phyloP scores from a whole-genome alignment of 2,329 filamentous ascomycete genomes.

The Venturia effusa region DNA sequence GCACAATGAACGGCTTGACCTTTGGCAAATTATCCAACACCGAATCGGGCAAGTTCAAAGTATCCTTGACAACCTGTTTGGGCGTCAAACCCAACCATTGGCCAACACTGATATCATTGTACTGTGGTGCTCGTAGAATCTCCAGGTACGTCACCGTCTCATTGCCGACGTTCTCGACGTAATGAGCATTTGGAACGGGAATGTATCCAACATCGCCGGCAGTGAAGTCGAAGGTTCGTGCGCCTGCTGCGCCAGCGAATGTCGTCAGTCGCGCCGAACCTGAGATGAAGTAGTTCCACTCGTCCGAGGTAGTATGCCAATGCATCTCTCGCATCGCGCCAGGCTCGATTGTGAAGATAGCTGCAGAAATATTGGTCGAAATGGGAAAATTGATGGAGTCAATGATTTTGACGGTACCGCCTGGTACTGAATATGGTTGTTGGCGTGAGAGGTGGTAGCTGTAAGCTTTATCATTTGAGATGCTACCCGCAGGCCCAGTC shows the following conservation, averaged over 20 bases:
- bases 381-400: constrained; percentile 66
- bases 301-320: constrained; percentile 70
- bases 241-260: constrained; percentile 60
- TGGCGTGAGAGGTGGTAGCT: constrained; percentile 63
- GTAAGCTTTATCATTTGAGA: constrained; percentile 39
- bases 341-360: constrained; percentile 59
- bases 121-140: constrained; percentile 62
- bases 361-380: constrained; percentile 61
- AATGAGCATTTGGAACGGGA: constrained; percentile 66
- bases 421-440: constrained; percentile 52
- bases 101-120: constrained; percentile 62
- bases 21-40: constrained; percentile 57
- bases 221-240: constrained; percentile 65
- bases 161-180: constrained; percentile 71
- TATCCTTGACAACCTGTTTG: constrained; percentile 34
- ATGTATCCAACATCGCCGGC: constrained; percentile 70
- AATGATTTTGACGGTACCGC: constrained; percentile 61
- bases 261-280: constrained; percentile 55
- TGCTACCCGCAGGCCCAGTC: constrained; percentile 53
- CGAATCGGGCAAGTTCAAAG: constrained; percentile 12
- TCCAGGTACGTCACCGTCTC: constrained; percentile 67
- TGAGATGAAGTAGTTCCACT: constrained; percentile 70
- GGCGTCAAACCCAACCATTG: constrained; percentile 68
- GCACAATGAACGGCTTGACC: constrained; percentile 14
- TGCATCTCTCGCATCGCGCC: constrained; percentile 70